These are phyloP conservation scores for Catharanthus roseus DNA, from an alignment of 257 asterid genomes.

Conservation along the genomic window DNA sequence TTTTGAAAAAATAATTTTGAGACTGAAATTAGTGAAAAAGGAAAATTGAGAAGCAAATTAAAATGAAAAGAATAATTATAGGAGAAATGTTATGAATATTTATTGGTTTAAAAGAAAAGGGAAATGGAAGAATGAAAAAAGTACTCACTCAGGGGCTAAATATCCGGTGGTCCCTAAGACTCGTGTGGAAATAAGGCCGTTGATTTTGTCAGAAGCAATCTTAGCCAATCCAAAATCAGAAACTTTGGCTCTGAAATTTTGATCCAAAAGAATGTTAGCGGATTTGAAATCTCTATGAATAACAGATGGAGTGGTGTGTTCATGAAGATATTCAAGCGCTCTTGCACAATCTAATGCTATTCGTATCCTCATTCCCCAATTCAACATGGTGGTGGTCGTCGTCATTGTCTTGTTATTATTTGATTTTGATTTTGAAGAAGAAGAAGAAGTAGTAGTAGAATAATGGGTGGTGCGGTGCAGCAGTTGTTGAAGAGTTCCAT, in stretches of 20 bases:
- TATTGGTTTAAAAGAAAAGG: too few species aligned
- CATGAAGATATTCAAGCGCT: slow-evolving; percentile 72
- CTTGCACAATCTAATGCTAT: slow-evolving; percentile 69
- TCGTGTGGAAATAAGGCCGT: slow-evolving; percentile 66
- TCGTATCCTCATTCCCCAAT: slow-evolving; percentile 56
- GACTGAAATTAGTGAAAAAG: too few species aligned
- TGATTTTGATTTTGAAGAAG: too few species aligned
- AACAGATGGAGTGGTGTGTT: slow-evolving; percentile 59
- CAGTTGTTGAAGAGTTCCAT: slow-evolving; percentile 48
- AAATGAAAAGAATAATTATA: too few species aligned
- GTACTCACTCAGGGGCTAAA: slow-evolving; percentile 80
- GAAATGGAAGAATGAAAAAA: too few species aligned
- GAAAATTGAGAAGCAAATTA: too few species aligned
- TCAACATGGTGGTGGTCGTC: too few species aligned
- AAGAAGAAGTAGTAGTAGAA: too few species aligned
- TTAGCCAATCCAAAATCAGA: slow-evolving; percentile 74
- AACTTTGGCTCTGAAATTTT: slow-evolving; percentile 58
- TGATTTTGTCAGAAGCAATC: slow-evolving; percentile 64
- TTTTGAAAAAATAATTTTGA: too few species aligned
- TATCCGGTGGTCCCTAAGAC: slow-evolving; percentile 84
- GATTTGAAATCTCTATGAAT: slow-evolving; percentile 73
- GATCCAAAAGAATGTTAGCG: slow-evolving; percentile 58
- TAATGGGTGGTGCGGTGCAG: too few species aligned
- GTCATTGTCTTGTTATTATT: too few species aligned
- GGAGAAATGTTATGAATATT: too few species aligned